Evolutionary conservation across 495 filamentous ascomycete genomes (phyloP), one percentile per base, ranked within the genome.

Genomic region (Xylaria scruposa): DNA sequence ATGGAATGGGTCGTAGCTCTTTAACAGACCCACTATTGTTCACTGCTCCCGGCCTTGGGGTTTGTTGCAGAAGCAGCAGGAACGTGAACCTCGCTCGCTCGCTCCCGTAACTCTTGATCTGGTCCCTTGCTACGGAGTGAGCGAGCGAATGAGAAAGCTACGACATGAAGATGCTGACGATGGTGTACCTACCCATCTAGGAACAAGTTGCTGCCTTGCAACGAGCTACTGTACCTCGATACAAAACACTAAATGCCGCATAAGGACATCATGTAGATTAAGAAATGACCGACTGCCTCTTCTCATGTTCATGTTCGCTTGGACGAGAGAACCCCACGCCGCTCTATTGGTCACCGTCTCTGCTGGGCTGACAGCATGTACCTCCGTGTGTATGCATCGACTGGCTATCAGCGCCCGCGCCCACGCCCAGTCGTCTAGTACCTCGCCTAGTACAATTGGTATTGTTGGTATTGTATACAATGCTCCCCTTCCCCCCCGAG

Each of bases 191-290:
- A 15, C 38, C n/a, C 19, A 2, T 10, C 31, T 7, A 21, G 58
- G 31, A 60, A 38, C 53, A 38, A 31, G 38, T 10, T 63, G 36
- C 60, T 26, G 29, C 24, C 38, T 44, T 63, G 38, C 60, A 42
- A 44, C 3, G 17, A 38, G 33, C 58, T 60, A 53, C 36, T 38
- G 36, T 38, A 38, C 63, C 60, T 62, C 10, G 60, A 42, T 66
- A 29, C 49, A 54, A 56, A 67, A 67, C 65, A 56, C 65, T 67
- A 67, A 67, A 67, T 67, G 65, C 65, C 65, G 65, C 65, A 67
- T 67, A 21, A 36, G n/a, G 31, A 67, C 9, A 31, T 19, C 19
- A 56, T 33, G 21, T 56, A 54, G 7, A 44, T 67, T 67, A 36
- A 60, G 21, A 54, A 31, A 49, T 3, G 49, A 54, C 36, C 2